phyloP scores from a whole-genome alignment of 257 asterid genomes.

The Capsicum baccatum region DNA sequence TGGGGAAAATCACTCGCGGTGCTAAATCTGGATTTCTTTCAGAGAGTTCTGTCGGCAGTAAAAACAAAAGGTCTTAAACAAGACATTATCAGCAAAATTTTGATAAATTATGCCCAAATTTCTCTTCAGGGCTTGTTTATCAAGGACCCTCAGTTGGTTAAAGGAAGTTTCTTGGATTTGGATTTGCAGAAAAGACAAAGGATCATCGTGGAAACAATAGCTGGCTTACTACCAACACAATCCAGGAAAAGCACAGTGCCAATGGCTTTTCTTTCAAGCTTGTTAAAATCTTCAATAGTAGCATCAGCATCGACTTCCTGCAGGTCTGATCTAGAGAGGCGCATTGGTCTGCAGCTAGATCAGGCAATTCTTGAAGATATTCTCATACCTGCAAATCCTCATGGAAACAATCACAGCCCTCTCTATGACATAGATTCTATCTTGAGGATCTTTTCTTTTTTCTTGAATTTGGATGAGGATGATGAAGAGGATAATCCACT shows the following conservation, averaged over 20 bases:
- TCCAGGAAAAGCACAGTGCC: conserved; percentile 88
- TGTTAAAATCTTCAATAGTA: conserved; percentile 72
- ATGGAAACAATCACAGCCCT: conserved; percentile 61
- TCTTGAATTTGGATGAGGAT: conserved; percentile 84
- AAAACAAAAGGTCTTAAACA: conserved; percentile 83
- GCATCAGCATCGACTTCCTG: conserved; percentile 74
- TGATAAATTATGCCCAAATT: conserved; percentile 82
- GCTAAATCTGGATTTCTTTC: conserved; percentile 77
- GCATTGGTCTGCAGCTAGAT: conserved; percentile 87
- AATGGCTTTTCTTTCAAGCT: conserved; percentile 83
- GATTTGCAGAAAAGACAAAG: conserved; percentile 76
- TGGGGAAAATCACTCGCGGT: conserved; percentile 78
- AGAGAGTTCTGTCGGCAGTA: conserved; percentile 71
- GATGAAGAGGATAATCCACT: conserved; percentile 64
- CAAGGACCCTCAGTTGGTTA: conserved; percentile 56
- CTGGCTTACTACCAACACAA: conserved; percentile 67
- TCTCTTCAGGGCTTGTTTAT: conserved; percentile 65
- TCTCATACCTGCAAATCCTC: conserved; percentile 62
- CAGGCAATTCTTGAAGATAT: conserved; percentile 95
- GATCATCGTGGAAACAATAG: conserved; percentile 65
- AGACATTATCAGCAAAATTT: conserved; percentile 73
- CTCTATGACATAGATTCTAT: conserved; percentile 73
- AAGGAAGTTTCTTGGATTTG: conserved; percentile 52
- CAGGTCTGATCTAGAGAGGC: conserved; percentile 82
- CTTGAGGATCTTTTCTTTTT: conserved; percentile 76